Conservation (phyloP, 495 filamentous ascomycete genomes). For the Acidiella bohemica region DNA sequence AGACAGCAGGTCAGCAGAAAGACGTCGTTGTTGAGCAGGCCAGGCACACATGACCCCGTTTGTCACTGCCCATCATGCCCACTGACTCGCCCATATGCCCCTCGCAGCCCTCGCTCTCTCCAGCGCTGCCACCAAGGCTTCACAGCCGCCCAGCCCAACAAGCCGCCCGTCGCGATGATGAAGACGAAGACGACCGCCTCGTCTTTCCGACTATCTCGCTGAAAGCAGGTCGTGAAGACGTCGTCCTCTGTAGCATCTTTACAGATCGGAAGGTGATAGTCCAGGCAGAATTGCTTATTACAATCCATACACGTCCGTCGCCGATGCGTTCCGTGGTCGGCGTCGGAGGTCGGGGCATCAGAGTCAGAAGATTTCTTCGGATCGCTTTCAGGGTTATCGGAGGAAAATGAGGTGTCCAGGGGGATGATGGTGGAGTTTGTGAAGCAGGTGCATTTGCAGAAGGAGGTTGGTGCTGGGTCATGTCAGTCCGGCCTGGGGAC, state of each 20-base stretch:
- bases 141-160: conserved; percentile 67
- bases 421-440: conserved; percentile 82
- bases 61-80: background rate
- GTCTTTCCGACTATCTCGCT: conserved; percentile 81
- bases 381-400: conserved; percentile 10
- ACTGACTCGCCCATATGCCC: conserved; percentile 3
- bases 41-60: too few relatives aligned
- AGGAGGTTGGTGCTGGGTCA: conserved; percentile 48
- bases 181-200: conserved; percentile 86
- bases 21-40: too few relatives aligned
- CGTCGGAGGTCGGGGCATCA: conserved; percentile 22
- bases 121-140: conserved; percentile 51
- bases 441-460: conserved; percentile 97
- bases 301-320: conserved; percentile 62
- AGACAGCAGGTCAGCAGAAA: too few relatives aligned
- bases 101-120: conserved; percentile 29
- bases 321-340: conserved; percentile 25
- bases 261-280: conserved; percentile 74
- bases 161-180: conserved; percentile 68
- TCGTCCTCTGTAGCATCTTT: conserved; percentile 74
- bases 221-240: conserved; percentile 82
- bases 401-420: conserved; percentile 35
- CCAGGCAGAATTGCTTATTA: conserved; percentile 79
- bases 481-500: background rate
- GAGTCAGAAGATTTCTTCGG: too few relatives aligned